Percentiles rank a stretch among this genome's conserved stretches.
phyloP scores from a whole-genome alignment of 768 basidiomycete genomes.

The Boletus patriciae region DNA sequence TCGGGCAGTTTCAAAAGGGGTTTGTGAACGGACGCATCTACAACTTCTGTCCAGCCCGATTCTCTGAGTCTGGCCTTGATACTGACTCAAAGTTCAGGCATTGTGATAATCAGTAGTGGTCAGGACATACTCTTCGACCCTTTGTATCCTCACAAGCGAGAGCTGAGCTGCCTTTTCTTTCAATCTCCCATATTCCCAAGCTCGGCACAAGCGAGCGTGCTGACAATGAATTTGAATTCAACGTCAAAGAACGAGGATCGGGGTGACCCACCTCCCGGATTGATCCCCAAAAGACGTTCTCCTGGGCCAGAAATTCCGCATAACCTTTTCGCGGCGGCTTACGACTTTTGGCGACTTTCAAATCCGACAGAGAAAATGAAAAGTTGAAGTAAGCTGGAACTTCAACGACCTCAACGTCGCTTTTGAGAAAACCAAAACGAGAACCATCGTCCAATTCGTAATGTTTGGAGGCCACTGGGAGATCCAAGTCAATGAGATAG shows the following conservation, averaged over 20 bases:
- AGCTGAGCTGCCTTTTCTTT: neutral
- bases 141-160: neutral
- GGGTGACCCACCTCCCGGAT: constrained; percentile 2
- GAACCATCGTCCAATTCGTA: neutral
- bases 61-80: neutral
- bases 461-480: neutral
- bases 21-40: accelerated
- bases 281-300: neutral
- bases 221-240: neutral
- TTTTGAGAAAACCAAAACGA: neutral
- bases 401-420: neutral
- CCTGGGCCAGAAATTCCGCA: neutral
- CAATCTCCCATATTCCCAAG: neutral
- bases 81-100: constrained; percentile 1
- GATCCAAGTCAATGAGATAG: neutral
- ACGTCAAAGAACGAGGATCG: neutral
- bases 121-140: constrained; percentile 3
- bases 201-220: constrained; percentile 4
- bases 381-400: too few species aligned
- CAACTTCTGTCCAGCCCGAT: neutral
- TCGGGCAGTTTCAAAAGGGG: neutral
- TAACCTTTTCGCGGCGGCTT: neutral
- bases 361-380: constrained; percentile 5
- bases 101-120: neutral
- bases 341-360: neutral